Base-by-base conservation (phyloP, 2,329 filamentous ascomycete genomes). In the Pezicula neosporulosa region DNA sequence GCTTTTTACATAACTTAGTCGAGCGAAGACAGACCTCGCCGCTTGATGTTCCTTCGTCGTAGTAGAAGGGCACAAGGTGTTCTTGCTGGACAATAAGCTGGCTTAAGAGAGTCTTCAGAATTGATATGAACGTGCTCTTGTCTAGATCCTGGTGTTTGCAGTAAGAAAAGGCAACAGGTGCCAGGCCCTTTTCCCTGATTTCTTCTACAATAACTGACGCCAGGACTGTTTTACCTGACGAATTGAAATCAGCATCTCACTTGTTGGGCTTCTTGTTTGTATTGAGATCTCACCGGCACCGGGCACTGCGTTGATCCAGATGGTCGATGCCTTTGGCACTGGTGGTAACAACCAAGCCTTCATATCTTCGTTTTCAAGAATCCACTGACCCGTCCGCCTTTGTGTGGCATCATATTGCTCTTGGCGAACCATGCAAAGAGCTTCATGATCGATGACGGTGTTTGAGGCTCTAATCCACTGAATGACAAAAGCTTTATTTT, bases 301-400 rank as follows among this genome's bases (percentile, higher is more conserved):
- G 13, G 69, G 69, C 13, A 66, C 70, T 1, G 71, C 71, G 52
- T 63, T 68, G 1, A 73, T 46, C 70, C 70, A 73, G 15, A 74
- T 46, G 27, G 68, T 53, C 15, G 68, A 65, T 3, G 53, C 38
- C 12, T 49, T 45, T 45, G 52, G 57, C 33, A 44, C 51, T 35
- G 50, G 52, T 6, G 54, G 45, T 18, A 59, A 51, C 30, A 46
- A 38, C 56, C 56, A 60, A 21, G 49, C 45, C 12, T 48, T 36
- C n/a, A 54, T 43, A n/a, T 54, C 52, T n/a, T 48, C 24, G 37
- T 67, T 47, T 2, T 60, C 44, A 0, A 70, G 44, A 1, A 72
- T 50, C 69, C 69, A 71, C 2, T 51, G 13, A 5, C 68, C 66
- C 43, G 53, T 61, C 15, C 55, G 53, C 7, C 58, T 54, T 39